Base-by-base conservation (phyloP, 2,329 filamentous ascomycete species). In the Cytospora piceicola region DNA sequence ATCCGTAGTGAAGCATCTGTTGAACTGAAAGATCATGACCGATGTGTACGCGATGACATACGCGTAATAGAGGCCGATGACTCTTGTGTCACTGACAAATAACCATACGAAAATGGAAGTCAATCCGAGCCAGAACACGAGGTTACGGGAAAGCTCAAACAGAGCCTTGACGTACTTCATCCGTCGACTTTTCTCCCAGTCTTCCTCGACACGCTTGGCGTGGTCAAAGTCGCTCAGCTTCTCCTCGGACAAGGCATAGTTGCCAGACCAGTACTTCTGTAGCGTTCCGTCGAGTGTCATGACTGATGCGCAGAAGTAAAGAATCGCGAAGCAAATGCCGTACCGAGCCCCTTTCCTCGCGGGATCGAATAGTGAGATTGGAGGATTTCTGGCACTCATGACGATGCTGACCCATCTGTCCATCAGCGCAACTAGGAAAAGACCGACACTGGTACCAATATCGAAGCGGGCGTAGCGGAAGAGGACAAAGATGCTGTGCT, bases 21-120 rank as follows among this genome's bases (percentile, higher is more conserved):
- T 79, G 72, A 78, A 77, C 72, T 79, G 77, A 68, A 78, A 77
- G 24, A 78, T 36, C 58, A 79, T 73, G 59, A 78, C 76, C 14
- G 73, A 71, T 0, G 75, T 74, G 68, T 79, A 79, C 0, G 75
- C 77, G 20, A 76, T 67, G 42, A 73, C 68, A 65, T 79, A 79
- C 27, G 71, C 69, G 58, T 74, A 76, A 63, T 77, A 79, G 6
- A 77, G 67, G 36, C 73, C 69, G n/a, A 75, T 72, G 12, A 75
- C 75, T n/a, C 73, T 58, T 1, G 58, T 24, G 57, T 72, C 71
- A 11, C 73, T 70, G 2, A 77, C 75, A n/a, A 78, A 71, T 1
- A 75, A 58, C 77, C 77, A 79, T 4, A 78, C 64, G 27, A 73
- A 69, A n/a, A 75, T 71, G 20, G 72, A 75, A 17, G 69, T 72